phyloP scores from a whole-genome alignment of 2,329 filamentous ascomycete genomes.

The Podosphaera fusca region DNA sequence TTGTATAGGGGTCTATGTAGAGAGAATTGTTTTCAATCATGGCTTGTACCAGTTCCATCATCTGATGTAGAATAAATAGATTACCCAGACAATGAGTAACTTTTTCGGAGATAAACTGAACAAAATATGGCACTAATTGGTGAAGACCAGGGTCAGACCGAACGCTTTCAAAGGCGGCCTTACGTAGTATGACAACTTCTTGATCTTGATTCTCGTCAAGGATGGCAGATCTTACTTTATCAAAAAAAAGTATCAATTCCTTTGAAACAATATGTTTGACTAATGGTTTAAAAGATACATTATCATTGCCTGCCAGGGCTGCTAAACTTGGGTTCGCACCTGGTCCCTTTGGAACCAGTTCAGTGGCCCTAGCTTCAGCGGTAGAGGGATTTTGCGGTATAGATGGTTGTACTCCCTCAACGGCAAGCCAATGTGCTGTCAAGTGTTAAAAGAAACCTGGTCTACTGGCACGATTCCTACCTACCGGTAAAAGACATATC shows the following conservation, averaged over 20 bases:
- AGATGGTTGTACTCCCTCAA: slow-evolving; percentile 89
- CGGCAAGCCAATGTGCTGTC: slow-evolving; percentile 82
- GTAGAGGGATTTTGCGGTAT: slow-evolving; percentile 91
- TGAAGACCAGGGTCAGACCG: slow-evolving; percentile 79
- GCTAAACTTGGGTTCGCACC: slow-evolving; percentile 70
- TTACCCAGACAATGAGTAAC: slow-evolving; percentile 86
- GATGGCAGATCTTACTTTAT: slow-evolving; percentile 76
- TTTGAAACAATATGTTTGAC: slow-evolving; percentile 94
- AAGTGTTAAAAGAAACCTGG: background rate
- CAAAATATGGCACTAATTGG: slow-evolving; percentile 87
- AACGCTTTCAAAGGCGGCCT: slow-evolving; percentile 67
- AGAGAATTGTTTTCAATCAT: slow-evolving; percentile 65
- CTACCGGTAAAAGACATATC: slow-evolving; percentile 79
- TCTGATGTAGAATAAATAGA: slow-evolving; percentile 67
- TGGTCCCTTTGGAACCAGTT: slow-evolving; percentile 72
- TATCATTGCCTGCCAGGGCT: slow-evolving; percentile 63
- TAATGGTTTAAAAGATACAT: slow-evolving; percentile 61
- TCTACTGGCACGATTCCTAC: slow-evolving; percentile 7
- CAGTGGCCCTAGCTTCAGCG: slow-evolving; percentile 59
- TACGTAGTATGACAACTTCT: slow-evolving; percentile 44
- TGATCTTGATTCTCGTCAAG: slow-evolving; percentile 75
- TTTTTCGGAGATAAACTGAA: slow-evolving; percentile 87
- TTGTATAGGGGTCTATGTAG: slow-evolving; percentile 41
- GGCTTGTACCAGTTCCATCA: slow-evolving; percentile 75
- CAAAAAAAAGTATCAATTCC: slow-evolving; percentile 89